Evolutionary conservation across 768 basidiomycete species (phyloP).

Genomic region (Lactifluus subvellereus): DNA sequence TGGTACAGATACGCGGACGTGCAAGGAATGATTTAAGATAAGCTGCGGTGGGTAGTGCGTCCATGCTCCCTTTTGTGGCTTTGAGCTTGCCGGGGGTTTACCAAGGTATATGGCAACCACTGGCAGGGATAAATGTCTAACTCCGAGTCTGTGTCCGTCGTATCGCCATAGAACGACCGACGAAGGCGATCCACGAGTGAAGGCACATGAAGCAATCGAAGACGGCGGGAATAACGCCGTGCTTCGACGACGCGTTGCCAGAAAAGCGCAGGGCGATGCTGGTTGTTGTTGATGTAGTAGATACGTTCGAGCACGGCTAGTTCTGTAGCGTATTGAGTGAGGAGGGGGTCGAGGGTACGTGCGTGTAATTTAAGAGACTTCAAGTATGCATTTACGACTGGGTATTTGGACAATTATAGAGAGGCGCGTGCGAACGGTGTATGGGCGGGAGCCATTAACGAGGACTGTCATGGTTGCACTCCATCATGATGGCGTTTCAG

Average conservation of each 20-base stretch:
- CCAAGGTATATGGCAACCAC: not conserved
- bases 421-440: constrained; percentile 16
- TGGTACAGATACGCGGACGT: constrained; percentile 34
- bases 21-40: constrained; percentile 33
- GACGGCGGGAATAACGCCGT: constrained; percentile 44
- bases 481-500: too few species aligned
- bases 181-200: constrained; percentile 35
- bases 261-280: constrained; percentile 63
- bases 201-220: constrained; percentile 27
- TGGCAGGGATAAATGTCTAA: constrained; percentile 28
- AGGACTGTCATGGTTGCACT: too few species aligned
- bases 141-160: constrained; percentile 35
- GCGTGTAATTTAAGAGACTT: constrained; percentile 53
- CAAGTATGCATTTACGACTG: constrained; percentile 46
- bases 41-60: constrained; percentile 44
- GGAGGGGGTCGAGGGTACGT: constrained; percentile 45
- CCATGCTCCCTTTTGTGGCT: constrained; percentile 58
- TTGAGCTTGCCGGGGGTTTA: constrained; percentile 36
- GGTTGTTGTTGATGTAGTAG: constrained; percentile 78
- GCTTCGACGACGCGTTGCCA: constrained; percentile 63
- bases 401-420: constrained; percentile 27
- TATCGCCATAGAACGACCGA: constrained; percentile 46
- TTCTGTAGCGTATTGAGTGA: constrained; percentile 45
- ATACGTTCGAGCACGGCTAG: constrained; percentile 58
- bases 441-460: not conserved